Percentiles rank a stretch among this genome's conserved stretches.
These are phyloP conservation scores for Populus tremula DNA, from an alignment of 345 rosid species.

Conservation along the genomic window DNA sequence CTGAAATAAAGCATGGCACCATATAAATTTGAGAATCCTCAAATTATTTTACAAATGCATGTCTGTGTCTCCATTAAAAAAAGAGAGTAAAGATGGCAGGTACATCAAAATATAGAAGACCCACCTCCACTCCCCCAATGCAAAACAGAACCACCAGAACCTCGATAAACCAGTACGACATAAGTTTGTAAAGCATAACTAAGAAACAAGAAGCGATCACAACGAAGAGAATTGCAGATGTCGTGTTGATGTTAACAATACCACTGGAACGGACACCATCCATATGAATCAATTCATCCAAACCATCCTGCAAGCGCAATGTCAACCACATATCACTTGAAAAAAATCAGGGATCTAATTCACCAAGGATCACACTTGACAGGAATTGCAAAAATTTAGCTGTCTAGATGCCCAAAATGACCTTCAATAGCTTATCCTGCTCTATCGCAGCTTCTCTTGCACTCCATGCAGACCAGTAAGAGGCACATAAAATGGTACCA, in stretches of 20 bases:
- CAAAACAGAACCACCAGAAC: conserved; percentile 89
- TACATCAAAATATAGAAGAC: conserved; percentile 12
- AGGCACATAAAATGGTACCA: conserved; percentile 83
- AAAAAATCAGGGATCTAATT: conserved; percentile 4
- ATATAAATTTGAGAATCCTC: neutral
- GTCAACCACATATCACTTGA: neutral
- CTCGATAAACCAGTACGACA: conserved; percentile 93
- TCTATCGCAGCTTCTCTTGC: conserved; percentile 84
- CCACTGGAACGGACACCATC: conserved; percentile 56
- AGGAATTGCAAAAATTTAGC: neutral
- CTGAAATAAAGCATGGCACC: neutral
- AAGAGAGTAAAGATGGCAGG: conserved; percentile 5
- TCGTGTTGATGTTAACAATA: conserved; percentile 66
- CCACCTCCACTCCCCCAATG: conserved; percentile 95
- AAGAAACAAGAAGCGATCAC: conserved; percentile 93
- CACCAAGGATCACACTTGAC: neutral
- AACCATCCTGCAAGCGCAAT: conserved; percentile 61
- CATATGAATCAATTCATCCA: conserved; percentile 46
- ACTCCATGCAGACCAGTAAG: conserved; percentile 95
- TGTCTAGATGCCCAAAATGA: conserved; percentile 19
- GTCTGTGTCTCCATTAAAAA: neutral
- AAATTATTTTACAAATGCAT: neutral
- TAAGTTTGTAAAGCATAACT: conserved; percentile 93
- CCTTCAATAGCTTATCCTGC: conserved; percentile 91
- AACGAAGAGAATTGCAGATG: conserved; percentile 77